phyloP scores from a whole-genome alignment of 2,329 filamentous ascomycete genomes.

The Albifimbria verrucaria region DNA sequence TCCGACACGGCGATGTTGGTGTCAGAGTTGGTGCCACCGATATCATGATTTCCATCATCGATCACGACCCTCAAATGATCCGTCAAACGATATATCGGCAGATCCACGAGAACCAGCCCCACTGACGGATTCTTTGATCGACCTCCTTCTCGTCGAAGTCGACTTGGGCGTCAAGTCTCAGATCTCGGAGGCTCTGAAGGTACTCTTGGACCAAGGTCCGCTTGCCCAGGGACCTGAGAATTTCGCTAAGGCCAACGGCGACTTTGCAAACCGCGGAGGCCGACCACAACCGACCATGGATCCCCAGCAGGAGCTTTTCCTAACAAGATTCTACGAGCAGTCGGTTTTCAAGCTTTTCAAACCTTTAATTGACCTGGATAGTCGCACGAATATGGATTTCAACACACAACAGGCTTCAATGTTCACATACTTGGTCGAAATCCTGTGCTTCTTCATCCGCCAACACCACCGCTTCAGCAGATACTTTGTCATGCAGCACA shows the following conservation, averaged over 20 bases:
- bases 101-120: constrained; percentile 79
- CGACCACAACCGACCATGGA: constrained; percentile 52
- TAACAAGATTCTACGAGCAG: constrained; percentile 84
- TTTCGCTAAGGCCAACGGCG: constrained; percentile 62
- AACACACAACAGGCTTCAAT: constrained; percentile 83
- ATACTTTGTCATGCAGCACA: constrained; percentile 79
- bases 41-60: constrained; percentile 88
- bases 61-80: constrained; percentile 94
- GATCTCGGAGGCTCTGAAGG: constrained; percentile 91
- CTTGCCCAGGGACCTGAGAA: constrained; percentile 48
- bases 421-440: constrained; percentile 86
- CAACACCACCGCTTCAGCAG: constrained; percentile 85
- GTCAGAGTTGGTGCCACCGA: constrained; percentile 92
- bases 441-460: constrained; percentile 89
- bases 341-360: constrained; percentile 83
- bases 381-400: constrained; percentile 65
- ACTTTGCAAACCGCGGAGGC: constrained; percentile 61
- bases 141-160: constrained; percentile 83
- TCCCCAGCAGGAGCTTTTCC: constrained; percentile 79
- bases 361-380: constrained; percentile 78
- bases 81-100: constrained; percentile 90
- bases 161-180: constrained; percentile 95
- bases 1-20: constrained; percentile 78
- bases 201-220: constrained; percentile 73
- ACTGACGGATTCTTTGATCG: constrained; percentile 88